Percentiles rank a stretch among this genome's conserved stretches.
These are phyloP conservation scores for Cryptococcus sp. DNA, from an alignment of 1,284 basidiomycete genomes.

Conservation along the genomic window DNA sequence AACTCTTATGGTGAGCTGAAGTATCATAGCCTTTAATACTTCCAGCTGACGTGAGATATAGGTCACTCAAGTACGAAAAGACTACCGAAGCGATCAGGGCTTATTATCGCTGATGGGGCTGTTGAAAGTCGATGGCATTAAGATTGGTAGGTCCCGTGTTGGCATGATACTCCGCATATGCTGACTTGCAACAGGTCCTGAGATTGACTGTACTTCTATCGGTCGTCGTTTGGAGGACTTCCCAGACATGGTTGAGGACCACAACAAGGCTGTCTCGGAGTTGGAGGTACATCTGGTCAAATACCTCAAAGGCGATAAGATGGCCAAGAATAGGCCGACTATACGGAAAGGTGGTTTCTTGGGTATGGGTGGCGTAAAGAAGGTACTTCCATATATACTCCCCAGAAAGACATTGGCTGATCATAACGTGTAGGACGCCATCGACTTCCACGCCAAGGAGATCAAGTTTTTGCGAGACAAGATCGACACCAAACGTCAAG, in stretches of 20 bases:
- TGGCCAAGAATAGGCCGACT: slow-evolving; percentile 72
- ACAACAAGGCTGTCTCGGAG: slow-evolving; percentile 81
- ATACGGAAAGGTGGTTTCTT: slow-evolving; percentile 70
- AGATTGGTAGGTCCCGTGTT: slow-evolving; percentile 40
- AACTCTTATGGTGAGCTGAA: slow-evolving; percentile 45
- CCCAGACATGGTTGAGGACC: slow-evolving; percentile 61
- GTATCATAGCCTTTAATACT: background rate
- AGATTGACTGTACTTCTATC: slow-evolving; percentile 48
- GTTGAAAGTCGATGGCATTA: slow-evolving; percentile 60
- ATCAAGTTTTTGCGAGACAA: slow-evolving; percentile 63
- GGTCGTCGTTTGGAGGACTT: slow-evolving; percentile 52
- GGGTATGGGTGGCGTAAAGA: slow-evolving; percentile 69
- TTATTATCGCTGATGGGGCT: slow-evolving; percentile 69
- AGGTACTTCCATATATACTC: slow-evolving; percentile 46
- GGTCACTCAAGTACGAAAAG: slow-evolving; percentile 70
- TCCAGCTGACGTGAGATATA: background rate
- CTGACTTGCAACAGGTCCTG: slow-evolving; percentile 21
- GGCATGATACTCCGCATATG: background rate
- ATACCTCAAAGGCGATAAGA: slow-evolving; percentile 76
- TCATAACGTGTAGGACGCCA: slow-evolving; percentile 62
- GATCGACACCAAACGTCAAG: slow-evolving; percentile 73
- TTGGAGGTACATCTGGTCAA: slow-evolving; percentile 80
- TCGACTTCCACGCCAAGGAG: slow-evolving; percentile 77
- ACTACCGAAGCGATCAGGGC: slow-evolving; percentile 74
- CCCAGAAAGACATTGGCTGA: too few relatives aligned